phyloP scores from a whole-genome alignment of 2,329 filamentous ascomycete genomes.

The Aspergillus viridinutans region DNA sequence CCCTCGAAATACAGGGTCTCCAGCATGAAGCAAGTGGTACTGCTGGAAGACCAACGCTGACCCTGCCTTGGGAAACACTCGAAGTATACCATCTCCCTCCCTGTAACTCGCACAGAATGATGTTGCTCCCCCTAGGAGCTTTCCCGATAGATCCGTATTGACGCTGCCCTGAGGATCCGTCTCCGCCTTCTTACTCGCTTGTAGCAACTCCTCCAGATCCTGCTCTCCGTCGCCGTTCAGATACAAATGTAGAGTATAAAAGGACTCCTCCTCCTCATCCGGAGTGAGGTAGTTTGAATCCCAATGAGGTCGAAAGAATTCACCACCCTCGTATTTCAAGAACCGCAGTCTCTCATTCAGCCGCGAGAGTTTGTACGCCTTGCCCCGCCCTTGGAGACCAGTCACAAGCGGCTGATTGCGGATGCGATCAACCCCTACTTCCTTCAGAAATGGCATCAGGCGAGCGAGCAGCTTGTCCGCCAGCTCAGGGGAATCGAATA shows the following conservation, averaged over 20 bases:
- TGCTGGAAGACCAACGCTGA: constrained; percentile 57
- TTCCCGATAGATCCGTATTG: constrained; percentile 24
- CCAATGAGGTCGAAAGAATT: constrained; percentile 70
- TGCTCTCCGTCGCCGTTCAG: constrained; percentile 45
- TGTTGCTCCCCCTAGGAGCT: constrained; percentile 52
- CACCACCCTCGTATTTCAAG: constrained; percentile 65
- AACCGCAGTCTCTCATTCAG: constrained; percentile 74
- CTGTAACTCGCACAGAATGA: constrained; percentile 43
- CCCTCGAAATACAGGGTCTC: constrained; percentile 52
- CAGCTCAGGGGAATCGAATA: constrained; percentile 64
- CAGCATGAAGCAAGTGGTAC: constrained; percentile 48
- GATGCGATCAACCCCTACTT: constrained; percentile 45
- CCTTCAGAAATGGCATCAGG: constrained; percentile 43
- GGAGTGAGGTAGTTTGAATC: constrained; percentile 62
- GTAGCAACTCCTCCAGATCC: constrained; percentile 24
- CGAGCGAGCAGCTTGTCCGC: constrained; percentile 62
- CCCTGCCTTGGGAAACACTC: constrained; percentile 50
- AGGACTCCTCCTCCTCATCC: constrained; percentile 48
- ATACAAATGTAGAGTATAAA: constrained; percentile 56
- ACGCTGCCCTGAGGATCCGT: constrained; percentile 9
- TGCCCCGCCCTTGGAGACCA: constrained; percentile 40
- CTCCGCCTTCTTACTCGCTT: constrained; percentile 16
- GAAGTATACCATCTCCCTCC: constrained; percentile 26
- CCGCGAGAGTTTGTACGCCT: constrained; percentile 36
- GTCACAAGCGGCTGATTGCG: constrained; percentile 40